Evolutionary conservation across 2,329 filamentous ascomycete species (phyloP), one percentile per base, ranked within the genome.

Genomic region (Grosmannia serpens): DNA sequence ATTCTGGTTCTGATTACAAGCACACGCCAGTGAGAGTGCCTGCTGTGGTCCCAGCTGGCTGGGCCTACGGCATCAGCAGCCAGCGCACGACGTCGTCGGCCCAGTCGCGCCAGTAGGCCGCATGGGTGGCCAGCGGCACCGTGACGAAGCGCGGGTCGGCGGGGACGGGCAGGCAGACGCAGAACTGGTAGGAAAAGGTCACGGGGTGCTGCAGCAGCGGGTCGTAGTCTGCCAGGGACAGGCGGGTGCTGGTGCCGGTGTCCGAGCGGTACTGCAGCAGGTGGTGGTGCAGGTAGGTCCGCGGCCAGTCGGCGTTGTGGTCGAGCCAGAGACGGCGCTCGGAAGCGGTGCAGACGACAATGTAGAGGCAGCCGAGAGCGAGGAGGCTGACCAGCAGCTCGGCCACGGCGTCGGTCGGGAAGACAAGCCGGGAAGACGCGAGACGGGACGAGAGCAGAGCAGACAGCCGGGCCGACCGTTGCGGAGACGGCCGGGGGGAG

Each of bases 301-400:
- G 57, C 9, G 60, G 54, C 2, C 29, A 27, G 27, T 55, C 57
- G 55, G 53, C 58, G 52, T 62, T 62, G 53, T 53, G 44, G 57
- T 63, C 58, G 26, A 62, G 50, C 62, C 62, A 63, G 29, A 62
- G 20, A 13, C 22, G 13, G 41, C 62, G 60, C 51, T 63, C 62
- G 11, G 2, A 4, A 5, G 59, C 20, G 50, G 58, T 53, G 26
- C 44, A 26, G 9, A 24, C 5, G 46, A 57, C 10, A 5, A 50
- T 54, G 4, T 54, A 1, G 24, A 29, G 15, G 5, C 52, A 53
- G n/a, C 26, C 13, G 6, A 17, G 5, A 1, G 53, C 17, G 15
- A 24, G 5, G 29, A 53, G 1, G 41, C 22, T 3, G 27, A 27
- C 9, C 11, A 44, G 13, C 7, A 62, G 50, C 35, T 62, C 57